phyloP scores from a whole-genome alignment of 345 rosid genomes.

The Reutealis trisperma region DNA sequence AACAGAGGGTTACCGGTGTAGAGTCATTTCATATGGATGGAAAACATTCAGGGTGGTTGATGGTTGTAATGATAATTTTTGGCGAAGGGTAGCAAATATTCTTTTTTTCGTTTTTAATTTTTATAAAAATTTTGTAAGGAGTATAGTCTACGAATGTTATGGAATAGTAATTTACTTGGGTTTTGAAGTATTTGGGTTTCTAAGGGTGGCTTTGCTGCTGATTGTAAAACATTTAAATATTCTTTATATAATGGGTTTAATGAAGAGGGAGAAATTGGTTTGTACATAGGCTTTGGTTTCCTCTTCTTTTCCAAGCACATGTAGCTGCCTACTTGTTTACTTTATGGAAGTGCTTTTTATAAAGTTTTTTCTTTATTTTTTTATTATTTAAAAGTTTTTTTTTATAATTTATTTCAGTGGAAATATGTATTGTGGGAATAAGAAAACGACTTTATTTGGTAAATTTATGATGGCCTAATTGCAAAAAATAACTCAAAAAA shows the following conservation, averaged over 20 bases:
- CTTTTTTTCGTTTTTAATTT: neutral
- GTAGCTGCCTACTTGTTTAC: neutral
- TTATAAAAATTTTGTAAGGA: slow-evolving; percentile 17
- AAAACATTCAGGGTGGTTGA: slow-evolving; percentile 9
- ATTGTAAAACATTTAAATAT: slow-evolving; percentile 19
- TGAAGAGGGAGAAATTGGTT: slow-evolving; percentile 9
- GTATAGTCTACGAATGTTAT: neutral
- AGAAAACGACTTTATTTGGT: no score
- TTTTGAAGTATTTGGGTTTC: neutral
- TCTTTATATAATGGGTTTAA: slow-evolving; percentile 16
- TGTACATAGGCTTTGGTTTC: neutral
- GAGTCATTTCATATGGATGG: neutral
- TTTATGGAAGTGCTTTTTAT: no score
- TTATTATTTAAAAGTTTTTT: no score
- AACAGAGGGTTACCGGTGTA: neutral
- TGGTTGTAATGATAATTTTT: slow-evolving; percentile 26
- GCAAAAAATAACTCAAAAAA: no score
- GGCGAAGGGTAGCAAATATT: slow-evolving; percentile 12
- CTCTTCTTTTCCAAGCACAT: no score
- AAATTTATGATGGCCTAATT: no score
- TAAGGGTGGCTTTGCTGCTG: neutral
- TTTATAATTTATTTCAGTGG: no score
- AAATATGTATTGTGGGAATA: no score
- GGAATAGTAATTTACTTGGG: neutral
- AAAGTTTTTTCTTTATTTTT: no score